Base-by-base conservation (phyloP, 2,329 filamentous ascomycete genomes). In the Scytalidium lignicola region DNA sequence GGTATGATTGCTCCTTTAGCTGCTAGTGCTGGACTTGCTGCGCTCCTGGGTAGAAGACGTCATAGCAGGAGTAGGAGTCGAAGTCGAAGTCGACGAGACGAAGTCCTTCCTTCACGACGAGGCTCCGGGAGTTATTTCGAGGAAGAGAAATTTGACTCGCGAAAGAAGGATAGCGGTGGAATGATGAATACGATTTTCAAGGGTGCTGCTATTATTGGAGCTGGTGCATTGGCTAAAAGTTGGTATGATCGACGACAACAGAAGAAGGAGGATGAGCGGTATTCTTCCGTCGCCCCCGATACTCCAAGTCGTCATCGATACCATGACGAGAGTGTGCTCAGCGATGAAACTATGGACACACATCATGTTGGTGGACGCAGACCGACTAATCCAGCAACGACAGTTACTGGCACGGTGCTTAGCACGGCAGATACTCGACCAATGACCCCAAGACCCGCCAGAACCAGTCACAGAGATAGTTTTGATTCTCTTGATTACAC, bases 221-320 rank as follows among this genome's bases (percentile, higher is more conserved):
- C 78, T 7, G 80, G 78, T 17, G 80, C 79, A 23, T 66, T 89
- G 15, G 73, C 79, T 2, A 82, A 80, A 52, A 80, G 73, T 41
- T 70, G 82, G 44, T 76, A 78, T 60, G 78, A 79, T 52, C 73
- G 76, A 49, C 74, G 75, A 47, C 69, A 76, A 22, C 67, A 66
- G 37, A 66, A 67, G 39, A 67, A 64, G 46, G 70, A 72, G 19
- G 80, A 83, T 44, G 80, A 85, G 43, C 79, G 80, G 51, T 82
- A 83, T 57, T 83, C 81, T 12, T 80, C 79, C 3, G 80, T 85
- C 2, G 75, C 76, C 2, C 81, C 76, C 0, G 80, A 83, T 48
- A 83, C 80, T 1, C 81, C 80, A 3, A 74, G 74, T 53, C 71
- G 76, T 42, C 68, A 68, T 47, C 68, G 66, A 60, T 54, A 70